Base-by-base conservation (phyloP, 2,329 filamentous ascomycete genomes). In the Cryoendolithus antarcticus region DNA sequence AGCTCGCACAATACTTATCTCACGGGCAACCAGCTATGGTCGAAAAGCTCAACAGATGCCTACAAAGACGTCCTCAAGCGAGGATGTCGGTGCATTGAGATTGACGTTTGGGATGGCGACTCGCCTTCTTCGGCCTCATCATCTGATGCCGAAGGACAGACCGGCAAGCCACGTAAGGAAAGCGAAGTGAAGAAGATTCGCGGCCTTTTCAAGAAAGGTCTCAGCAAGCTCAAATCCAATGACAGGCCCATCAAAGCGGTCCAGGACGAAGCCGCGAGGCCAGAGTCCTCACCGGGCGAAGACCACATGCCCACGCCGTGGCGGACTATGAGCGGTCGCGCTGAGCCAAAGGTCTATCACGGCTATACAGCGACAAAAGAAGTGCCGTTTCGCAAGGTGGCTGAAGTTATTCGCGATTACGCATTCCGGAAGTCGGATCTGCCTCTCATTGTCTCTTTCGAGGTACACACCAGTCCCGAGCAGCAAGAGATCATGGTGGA, bases 1-100 rank as follows among this genome's bases (percentile, higher is more conserved):
- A 93, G 85, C 49, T 94, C 86, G 55, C 88, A 95, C 66, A 95
- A 95, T 58, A 95, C 88, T 1, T 95, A 94, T 58, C 67, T 94
- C 32, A 79, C 80, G 2, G 88, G 88, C 2, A 86, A 93, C 52
- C 89, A 95, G 61, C 69, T 91, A 31, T 79, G 76, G 44, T 86
- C 85, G 34, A 75, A 77, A 43, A 81, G 83, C 43, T 86, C 81
- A 21, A 76, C 80, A 0, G 77, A 86, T 41, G 77, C 81, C 9
- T 95, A 95, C 62, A 80, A 72, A 49, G 75, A 78, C 55, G 56
- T 58, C 9, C 74, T 95, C 9, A 67, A 74, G 29, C 72, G 77
- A 37, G 83, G 84, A 35, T 93, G 88, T 54, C 77, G 88, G 44
- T 95, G 86, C 54, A 86, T 95, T 34, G 88, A 95, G 59, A 91